Evolutionary conservation across 805 yeast genomes (phyloP), one percentile per base, ranked within the genome.

Genomic region (Candida succiphila): DNA sequence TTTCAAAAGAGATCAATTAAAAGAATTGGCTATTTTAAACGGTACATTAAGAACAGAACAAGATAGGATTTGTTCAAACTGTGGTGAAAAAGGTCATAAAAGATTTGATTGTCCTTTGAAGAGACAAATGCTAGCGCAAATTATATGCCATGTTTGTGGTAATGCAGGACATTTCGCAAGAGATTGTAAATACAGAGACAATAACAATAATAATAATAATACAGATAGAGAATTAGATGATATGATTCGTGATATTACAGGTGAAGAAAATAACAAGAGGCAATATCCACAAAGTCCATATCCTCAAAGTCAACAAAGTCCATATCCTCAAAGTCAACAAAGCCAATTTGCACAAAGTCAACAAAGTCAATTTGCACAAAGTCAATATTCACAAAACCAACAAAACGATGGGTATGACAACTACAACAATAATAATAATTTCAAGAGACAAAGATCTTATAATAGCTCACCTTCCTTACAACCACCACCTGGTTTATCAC

Each of bases 11-110:
- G 85, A 80, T 29, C 99, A 92, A 56, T 66, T 92, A 38, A 70
- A 95, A 42, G 95, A 89, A 49, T 67, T 92, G 46, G 99, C 99
- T 0, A 80, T 84, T 17, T 65, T 92, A 36, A 94, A 92, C 59
- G 99, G 99, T 56, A 92, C 98, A 0, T 64, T 87, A 30, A 70
- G 97, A 35, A 63, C 69, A 1, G 89, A 80, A 42, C 77, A 71
- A 31, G 74, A 67, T 37, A 64, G 75, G 37, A 68, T 75, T 1
- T 81, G 89, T 52, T 61, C 69, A 13, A 60, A 60, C 29, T 82
- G 89, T 59, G 84, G 85, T 4, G 64, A 75, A 26, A 55, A 62
- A 31, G 88, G 87, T 1, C 87, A 81, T 46, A 65, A 68, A 34
- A 63, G 71, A 42, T 69, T 65, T 52, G 78, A 75, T 28, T 79